Conservation (phyloP, 2,329 filamentous ascomycete species). For the Diaporthe humulicola region DNA sequence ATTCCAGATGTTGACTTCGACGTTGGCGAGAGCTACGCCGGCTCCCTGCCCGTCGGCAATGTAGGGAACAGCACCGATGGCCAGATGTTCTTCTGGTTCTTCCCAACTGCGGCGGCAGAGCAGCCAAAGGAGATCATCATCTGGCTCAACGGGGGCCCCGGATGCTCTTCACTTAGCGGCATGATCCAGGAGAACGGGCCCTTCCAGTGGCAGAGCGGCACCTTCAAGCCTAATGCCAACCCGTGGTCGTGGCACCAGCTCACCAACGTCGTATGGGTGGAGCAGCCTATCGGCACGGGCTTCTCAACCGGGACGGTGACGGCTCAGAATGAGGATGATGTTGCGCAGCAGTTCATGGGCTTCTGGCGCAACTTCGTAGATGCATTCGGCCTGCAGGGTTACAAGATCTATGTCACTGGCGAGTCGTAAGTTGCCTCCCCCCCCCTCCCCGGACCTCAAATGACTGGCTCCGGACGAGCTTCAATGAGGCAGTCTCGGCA, state of each 20-base stretch:
- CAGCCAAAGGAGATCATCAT: slow-evolving; percentile 68
- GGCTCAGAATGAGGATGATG: slow-evolving; percentile 73
- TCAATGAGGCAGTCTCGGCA: neutral
- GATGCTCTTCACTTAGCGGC: slow-evolving; percentile 71
- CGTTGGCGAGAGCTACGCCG: slow-evolving; percentile 71
- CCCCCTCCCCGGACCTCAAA: neutral
- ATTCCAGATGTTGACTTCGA: slow-evolving; percentile 77
- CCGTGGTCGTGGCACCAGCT: slow-evolving; percentile 78
- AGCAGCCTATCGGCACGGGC: slow-evolving; percentile 73
- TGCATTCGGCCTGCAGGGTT: slow-evolving; percentile 71
- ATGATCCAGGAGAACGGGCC: slow-evolving; percentile 81
- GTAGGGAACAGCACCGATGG: slow-evolving; percentile 60
- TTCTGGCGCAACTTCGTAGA: slow-evolving; percentile 82
- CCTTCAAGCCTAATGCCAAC: slow-evolving; percentile 71
- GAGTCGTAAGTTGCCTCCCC: slow-evolving; percentile 64
- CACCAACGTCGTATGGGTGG: slow-evolving; percentile 80
- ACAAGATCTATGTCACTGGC: slow-evolving; percentile 77
- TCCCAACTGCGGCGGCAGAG: slow-evolving; percentile 63
- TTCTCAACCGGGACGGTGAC: slow-evolving; percentile 74
- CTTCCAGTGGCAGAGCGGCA: slow-evolving; percentile 76
- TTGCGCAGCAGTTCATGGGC: slow-evolving; percentile 76
- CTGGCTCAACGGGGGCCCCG: slow-evolving; percentile 66
- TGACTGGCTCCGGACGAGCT: neutral
- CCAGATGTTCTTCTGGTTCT: slow-evolving; percentile 74
- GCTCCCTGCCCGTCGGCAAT: slow-evolving; percentile 65